phyloP scores from a whole-genome alignment of 192 early-diverging fungal species.

The Coemansia sp. region DNA sequence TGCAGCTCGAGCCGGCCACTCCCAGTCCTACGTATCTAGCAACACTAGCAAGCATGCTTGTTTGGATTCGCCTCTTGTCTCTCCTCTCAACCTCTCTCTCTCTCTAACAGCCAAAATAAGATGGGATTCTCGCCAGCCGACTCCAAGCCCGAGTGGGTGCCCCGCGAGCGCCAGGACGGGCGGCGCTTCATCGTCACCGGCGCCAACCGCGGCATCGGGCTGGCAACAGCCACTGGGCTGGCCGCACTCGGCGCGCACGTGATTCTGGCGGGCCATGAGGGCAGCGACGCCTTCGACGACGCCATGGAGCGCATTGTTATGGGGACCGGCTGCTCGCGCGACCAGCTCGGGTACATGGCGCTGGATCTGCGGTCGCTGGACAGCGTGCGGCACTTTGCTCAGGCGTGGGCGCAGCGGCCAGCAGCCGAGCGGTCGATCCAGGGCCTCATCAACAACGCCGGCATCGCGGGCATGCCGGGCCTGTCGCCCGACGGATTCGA shows the following conservation, averaged over 20 bases:
- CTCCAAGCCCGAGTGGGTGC: slow-evolving; percentile 40
- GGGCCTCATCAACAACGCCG: slow-evolving; percentile 53
- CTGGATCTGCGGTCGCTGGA: slow-evolving; percentile 51
- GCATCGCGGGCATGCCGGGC: slow-evolving; percentile 49
- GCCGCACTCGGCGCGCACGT: slow-evolving; percentile 53
- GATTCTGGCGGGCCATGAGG: slow-evolving; percentile 43
- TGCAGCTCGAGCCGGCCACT: not conserved
- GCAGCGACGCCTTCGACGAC: slow-evolving; percentile 32
- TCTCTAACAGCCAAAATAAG: not conserved
- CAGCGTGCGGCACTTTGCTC: slow-evolving; percentile 33
- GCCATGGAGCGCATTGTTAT: slow-evolving; percentile 47
- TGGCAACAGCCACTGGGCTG: slow-evolving; percentile 40
- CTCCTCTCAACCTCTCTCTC: not conserved
- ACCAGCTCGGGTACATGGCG: slow-evolving; percentile 42
- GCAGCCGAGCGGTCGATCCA: slow-evolving; percentile 6
- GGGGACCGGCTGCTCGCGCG: slow-evolving; percentile 45
- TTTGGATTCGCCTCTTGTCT: not conserved
- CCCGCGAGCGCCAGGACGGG: slow-evolving; percentile 36
- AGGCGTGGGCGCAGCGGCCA: slow-evolving; percentile 29
- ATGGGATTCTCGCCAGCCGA: slow-evolving; percentile 51
- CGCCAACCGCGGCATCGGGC: slow-evolving; percentile 53
- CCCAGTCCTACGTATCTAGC: not conserved
- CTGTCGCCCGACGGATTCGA: slow-evolving; percentile 53
- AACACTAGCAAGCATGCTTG: not conserved
- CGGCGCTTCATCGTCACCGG: slow-evolving; percentile 50